Percentiles rank a stretch among this genome's conserved stretches.
Conservation (phyloP, 2,329 filamentous ascomycete species). For the Onygenales sp. region DNA sequence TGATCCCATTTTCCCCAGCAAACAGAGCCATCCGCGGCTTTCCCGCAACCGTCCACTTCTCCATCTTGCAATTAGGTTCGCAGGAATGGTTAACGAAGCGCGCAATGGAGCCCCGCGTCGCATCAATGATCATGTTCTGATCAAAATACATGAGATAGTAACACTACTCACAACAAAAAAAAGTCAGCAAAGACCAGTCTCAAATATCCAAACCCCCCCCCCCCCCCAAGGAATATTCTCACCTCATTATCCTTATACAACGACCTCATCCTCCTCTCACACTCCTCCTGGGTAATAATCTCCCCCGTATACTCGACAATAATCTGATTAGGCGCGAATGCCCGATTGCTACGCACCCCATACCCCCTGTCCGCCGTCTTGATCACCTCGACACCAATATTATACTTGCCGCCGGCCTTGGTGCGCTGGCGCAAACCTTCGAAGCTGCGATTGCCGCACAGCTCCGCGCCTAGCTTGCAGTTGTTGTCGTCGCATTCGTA, state of each 20-base stretch:
- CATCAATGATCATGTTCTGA: constrained; percentile 97
- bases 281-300: constrained; percentile 91
- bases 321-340: constrained; percentile 81
- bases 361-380: constrained; percentile 83
- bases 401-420: constrained; percentile 72
- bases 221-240: no score
- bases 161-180: constrained; percentile 47
- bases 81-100: constrained; percentile 98
- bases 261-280: constrained; percentile 85
- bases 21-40: constrained; percentile 96
- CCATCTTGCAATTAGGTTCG: constrained; percentile 93
- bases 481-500: constrained; percentile 92
- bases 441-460: constrained; percentile 83
- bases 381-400: constrained; percentile 89
- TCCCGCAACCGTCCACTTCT: constrained; percentile 91
- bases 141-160: constrained; percentile 99
- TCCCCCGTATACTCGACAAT: constrained; percentile 98
- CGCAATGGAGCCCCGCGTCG: constrained; percentile 88
- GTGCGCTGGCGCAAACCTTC: constrained; percentile 65
- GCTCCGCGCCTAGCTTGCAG: constrained; percentile 64
- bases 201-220: no score
- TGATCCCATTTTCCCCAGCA: constrained; percentile 78
- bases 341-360: constrained; percentile 82
- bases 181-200: no score
- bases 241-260: constrained; percentile 91